Conservation (phyloP, 352 stramenopile species). For the Bremia lactucae region DNA sequence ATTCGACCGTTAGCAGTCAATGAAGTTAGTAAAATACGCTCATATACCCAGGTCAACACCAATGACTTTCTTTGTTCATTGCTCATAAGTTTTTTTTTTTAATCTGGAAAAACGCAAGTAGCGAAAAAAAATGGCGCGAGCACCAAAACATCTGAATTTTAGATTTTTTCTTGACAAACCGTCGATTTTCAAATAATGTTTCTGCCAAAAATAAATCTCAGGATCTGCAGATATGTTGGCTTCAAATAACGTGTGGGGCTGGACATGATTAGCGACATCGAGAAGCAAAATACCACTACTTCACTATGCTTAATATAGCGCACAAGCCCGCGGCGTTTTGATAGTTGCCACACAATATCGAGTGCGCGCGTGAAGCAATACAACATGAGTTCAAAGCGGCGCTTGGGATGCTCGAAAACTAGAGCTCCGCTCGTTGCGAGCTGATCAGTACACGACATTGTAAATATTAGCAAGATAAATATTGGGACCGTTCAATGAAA, state of each 20-base stretch:
- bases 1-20: no score
- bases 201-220: slow-evolving; percentile 76
- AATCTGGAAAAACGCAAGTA: no score
- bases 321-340: slow-evolving; percentile 55
- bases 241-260: slow-evolving; percentile 74
- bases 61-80: no score
- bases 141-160: no score
- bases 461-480: background rate
- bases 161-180: no score
- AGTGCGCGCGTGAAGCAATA: slow-evolving; percentile 69
- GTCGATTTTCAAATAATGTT: slow-evolving; percentile 50
- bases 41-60: no score
- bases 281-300: slow-evolving; percentile 74
- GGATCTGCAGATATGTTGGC: slow-evolving; percentile 67
- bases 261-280: slow-evolving; percentile 79
- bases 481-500: background rate
- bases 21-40: no score
- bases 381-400: slow-evolving; percentile 77
- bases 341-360: slow-evolving; percentile 72
- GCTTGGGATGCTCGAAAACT: slow-evolving; percentile 75
- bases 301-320: slow-evolving; percentile 68
- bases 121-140: no score
- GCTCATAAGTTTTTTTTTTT: no score
- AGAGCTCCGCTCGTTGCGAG: slow-evolving; percentile 44
- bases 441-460: slow-evolving; percentile 13